Evolutionary conservation across 371 early-diverging fungal species (phyloP).

Genomic region (Mortierella sp.): DNA sequence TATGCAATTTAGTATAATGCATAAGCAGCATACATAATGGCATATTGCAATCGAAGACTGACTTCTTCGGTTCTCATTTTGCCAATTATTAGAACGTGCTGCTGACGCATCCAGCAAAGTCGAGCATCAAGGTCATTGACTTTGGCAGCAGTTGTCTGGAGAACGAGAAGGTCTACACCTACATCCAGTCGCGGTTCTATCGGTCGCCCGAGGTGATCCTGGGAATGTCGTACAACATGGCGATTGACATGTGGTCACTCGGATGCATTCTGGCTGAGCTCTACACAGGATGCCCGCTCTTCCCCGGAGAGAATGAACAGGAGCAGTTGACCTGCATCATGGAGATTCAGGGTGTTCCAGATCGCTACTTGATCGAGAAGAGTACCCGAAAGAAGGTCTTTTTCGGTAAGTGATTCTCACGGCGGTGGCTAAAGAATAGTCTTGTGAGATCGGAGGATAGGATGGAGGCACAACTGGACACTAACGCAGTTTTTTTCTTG

Average conservation of each 20-base stretch:
- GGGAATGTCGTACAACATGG: constrained; percentile 88
- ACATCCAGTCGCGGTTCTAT: constrained; percentile 98
- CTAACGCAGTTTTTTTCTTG: constrained; percentile 16
- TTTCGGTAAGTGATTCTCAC: constrained; percentile 73
- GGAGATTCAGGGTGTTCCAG: constrained; percentile 92
- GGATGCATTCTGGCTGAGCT: constrained; percentile 99
- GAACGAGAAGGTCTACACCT: constrained; percentile 93
- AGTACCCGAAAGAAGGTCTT: constrained; percentile 88
- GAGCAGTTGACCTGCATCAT: constrained; percentile 96
- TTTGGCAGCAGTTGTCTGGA: constrained; percentile 96
- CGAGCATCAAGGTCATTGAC: constrained; percentile 97
- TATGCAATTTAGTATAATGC: too few species aligned
- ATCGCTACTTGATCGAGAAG: constrained; percentile 77
- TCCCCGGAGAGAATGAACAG: constrained; percentile 97
- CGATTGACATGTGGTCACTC: constrained; percentile 99
- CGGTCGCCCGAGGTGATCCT: constrained; percentile 97
- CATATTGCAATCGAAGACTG: not conserved
- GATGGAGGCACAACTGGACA: too few species aligned
- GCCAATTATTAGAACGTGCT: constrained; percentile 79
- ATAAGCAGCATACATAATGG: not conserved
- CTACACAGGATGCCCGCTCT: constrained; percentile 91
- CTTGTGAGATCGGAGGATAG: too few species aligned
- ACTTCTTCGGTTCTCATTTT: too few species aligned
- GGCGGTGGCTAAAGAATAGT: too few species aligned
- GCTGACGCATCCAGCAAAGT: constrained; percentile 77